Evolutionary conservation across 805 yeast species (phyloP), one percentile per base, ranked within the genome.

Genomic region (Metschnikowia sp.): DNA sequence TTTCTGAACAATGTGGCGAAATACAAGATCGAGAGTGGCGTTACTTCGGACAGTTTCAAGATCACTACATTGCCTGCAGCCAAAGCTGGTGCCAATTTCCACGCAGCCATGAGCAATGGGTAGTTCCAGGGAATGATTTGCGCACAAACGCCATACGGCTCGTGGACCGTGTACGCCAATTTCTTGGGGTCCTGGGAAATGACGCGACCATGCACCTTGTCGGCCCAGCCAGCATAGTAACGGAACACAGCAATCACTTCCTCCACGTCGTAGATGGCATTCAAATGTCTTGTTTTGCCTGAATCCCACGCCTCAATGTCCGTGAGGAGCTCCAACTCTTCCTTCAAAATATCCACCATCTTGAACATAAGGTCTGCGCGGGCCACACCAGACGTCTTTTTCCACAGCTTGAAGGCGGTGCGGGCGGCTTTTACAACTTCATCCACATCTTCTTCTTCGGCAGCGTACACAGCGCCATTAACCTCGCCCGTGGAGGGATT

Each of bases 51-150:
- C 3, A 88, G 77, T 66, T 86, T 86, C 63, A 86, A 76, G 39
- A 86, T 81, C 39, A 84, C 77, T 11, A 81, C 76, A 66, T 87
- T 86, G 45, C 94, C 94, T 44, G 88, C 84, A 36, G 91, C 89
- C 53, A 86, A 68, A 9, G 95, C 94, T 19, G 92, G 92, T 28
- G 86, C 88, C 60, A 86, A 72, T 65, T 86, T 86, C 94, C 94
- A 86, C 22, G 86, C 75, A 12, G 86, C 82, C 89, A 85, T 84
- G 31, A 76, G 70, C 51, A 73, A 56, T 11, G 88, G 88, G 61
- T 80, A 83, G 68, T 83, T 83, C 88, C 88, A 83, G 32, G 88
- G 88, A 48, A 83, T 80, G 55, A 83, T 80, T 62, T 81, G 83
- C 10, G 82, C 88, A 56, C 84, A 81, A 33, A 83, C 86, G 13